Base-by-base conservation (phyloP, 75 land plant genomes). In the Ceratopteris richardii region DNA sequence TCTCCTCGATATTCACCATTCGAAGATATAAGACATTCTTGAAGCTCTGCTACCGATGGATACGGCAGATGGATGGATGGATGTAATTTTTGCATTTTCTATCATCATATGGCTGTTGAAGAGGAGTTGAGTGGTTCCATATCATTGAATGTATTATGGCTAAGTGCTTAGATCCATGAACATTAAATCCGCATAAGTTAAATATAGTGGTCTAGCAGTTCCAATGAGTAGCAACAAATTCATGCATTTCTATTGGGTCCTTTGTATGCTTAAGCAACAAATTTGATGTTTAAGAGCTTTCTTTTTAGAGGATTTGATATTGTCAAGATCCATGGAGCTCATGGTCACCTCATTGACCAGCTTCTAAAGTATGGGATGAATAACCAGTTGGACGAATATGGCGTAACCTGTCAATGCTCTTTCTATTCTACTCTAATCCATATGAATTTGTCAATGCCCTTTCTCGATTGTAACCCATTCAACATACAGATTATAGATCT, bases 271-370 rank as follows among this genome's bases (percentile, higher is more conserved):
- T 46, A 9, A 9, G 7, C 9, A 4, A 3, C 9, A 17, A 2
- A 6, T 21, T 46, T 46, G 50, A 21, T 33, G 37, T 4, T 9
- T 9, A 33, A 33, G 37, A 33, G 37, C 37, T 33, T 9, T 29
- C 23, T 12, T 0, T 10, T n/a, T 65, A 44, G 26, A 56, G 72
- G 72, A 0, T 69, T 69, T 46, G 72, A 69, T 56, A 67, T 67
- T 22, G 66, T 69, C 16, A 67, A 69, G 37, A 52, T 69, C 25
- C 72, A 62, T 55, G 72, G 66, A 29, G 72, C 72, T 17, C 74
- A 71, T 71, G 74, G 74, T 16, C 48, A 64, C 20, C 28, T 65
- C 19, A 20, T 71, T 1, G 74, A 66, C 22, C 68, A 65, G 54
- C 31, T 64, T 27, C 13, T 50, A 7, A 65, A 66, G 48, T 62